These are phyloP conservation scores for Cucurbita argyrosperma DNA, from an alignment of 306 rosid species.

Conservation along the genomic window DNA sequence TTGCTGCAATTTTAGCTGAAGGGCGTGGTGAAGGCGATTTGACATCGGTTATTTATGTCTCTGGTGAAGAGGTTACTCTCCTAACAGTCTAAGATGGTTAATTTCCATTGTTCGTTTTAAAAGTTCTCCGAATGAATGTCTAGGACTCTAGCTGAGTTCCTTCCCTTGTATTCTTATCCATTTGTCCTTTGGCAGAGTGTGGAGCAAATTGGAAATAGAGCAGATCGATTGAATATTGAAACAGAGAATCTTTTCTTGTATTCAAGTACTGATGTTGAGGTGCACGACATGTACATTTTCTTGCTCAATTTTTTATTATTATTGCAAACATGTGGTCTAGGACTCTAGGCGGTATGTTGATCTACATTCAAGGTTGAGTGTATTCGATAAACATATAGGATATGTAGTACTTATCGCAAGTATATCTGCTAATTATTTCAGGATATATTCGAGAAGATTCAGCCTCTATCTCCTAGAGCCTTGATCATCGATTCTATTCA, in stretches of 20 bases:
- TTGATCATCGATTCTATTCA: slow-evolving; percentile 82
- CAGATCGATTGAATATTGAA: slow-evolving; percentile 62
- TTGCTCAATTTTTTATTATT: neutral
- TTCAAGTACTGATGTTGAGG: slow-evolving; percentile 91
- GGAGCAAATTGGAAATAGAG: slow-evolving; percentile 78
- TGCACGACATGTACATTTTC: slow-evolving; percentile 14
- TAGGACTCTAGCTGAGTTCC: neutral
- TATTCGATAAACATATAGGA: neutral
- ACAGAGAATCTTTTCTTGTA: slow-evolving; percentile 62
- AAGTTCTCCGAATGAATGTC: neutral
- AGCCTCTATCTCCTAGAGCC: slow-evolving; percentile 47
- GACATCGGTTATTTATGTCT: slow-evolving; percentile 60
- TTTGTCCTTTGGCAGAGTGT: slow-evolving; percentile 53
- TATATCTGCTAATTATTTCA: slow-evolving; percentile 16
- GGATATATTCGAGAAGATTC: slow-evolving; percentile 67
- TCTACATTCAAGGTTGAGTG: neutral
- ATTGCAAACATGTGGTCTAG: neutral
- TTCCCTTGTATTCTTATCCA: neutral
- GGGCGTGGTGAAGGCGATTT: slow-evolving; percentile 22
- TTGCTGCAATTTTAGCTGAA: slow-evolving; percentile 63
- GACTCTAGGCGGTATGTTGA: neutral
- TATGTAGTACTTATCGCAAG: neutral
- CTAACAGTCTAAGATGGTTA: neutral
- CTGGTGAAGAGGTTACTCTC: slow-evolving; percentile 88
- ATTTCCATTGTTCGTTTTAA: neutral